These are phyloP conservation scores for Cotoneaster glaucophyllus DNA, from an alignment of 306 rosid species.

Conservation along the genomic window DNA sequence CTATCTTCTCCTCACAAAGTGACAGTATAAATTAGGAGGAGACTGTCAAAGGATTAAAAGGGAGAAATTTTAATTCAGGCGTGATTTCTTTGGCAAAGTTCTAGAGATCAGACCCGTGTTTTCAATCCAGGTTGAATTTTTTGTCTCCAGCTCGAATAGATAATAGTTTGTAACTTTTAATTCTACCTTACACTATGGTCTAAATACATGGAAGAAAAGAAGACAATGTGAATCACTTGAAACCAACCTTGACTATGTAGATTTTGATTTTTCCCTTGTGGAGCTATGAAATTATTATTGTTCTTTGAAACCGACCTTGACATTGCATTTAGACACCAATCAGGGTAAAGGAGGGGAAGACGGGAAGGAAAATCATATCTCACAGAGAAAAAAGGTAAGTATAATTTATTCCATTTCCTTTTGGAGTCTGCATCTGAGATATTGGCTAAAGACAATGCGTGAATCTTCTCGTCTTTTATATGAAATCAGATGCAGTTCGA, in stretches of 20 bases:
- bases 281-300: neutral
- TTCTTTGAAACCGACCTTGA: neutral
- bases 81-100: neutral
- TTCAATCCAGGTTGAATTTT: neutral
- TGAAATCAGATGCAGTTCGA: neutral
- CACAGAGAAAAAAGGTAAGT: neutral
- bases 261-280: neutral
- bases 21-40: neutral
- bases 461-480: neutral
- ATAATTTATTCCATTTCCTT: neutral
- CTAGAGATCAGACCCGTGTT: neutral
- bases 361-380: neutral
- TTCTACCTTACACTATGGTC: neutral
- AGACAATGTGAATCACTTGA: neutral
- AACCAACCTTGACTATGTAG: neutral
- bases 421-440: neutral
- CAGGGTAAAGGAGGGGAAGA: neutral
- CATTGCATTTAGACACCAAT: neutral
- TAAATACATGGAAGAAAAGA: neutral
- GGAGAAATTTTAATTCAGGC: neutral
- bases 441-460: neutral
- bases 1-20: neutral
- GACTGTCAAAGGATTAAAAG: neutral
- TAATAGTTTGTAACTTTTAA: neutral
- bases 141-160: neutral